Evolutionary conservation across 2,329 filamentous ascomycete genomes (phyloP).

Genomic region (Claviceps sorghi): DNA sequence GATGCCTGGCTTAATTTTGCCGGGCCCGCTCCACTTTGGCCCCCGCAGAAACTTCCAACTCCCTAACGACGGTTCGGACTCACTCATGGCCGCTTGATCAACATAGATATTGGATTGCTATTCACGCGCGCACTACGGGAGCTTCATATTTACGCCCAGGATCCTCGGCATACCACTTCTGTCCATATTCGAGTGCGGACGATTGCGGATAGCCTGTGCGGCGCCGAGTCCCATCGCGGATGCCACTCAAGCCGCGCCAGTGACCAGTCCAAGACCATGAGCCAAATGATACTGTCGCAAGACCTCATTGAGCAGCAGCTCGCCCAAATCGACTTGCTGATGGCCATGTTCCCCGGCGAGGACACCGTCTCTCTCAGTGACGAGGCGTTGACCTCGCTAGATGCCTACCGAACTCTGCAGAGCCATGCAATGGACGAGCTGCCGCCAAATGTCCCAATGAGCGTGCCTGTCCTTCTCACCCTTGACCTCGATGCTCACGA

Average conservation of each 20-base stretch:
- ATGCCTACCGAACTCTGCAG: slow-evolving; percentile 7
- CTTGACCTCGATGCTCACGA: slow-evolving; percentile 8
- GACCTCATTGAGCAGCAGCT: slow-evolving; percentile 33
- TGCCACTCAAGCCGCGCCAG: neutral
- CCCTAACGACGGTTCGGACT: no score
- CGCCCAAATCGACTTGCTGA: slow-evolving; percentile 34
- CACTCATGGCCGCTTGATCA: no score
- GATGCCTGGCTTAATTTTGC: no score
- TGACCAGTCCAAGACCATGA: neutral
- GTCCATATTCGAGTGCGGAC: no score
- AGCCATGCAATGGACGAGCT: slow-evolving; percentile 12
- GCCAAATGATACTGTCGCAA: slow-evolving; percentile 16
- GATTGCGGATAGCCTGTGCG: neutral
- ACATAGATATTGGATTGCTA: no score
- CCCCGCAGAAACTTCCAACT: no score
- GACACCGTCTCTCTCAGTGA: slow-evolving; percentile 18
- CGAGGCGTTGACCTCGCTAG: slow-evolving; percentile 2
- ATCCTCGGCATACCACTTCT: no score
- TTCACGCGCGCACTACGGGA: no score
- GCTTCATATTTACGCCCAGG: no score
- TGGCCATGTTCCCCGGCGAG: slow-evolving; percentile 34
- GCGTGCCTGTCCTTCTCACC: slow-evolving; percentile 14
- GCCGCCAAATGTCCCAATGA: slow-evolving; percentile 1
- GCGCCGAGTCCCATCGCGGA: neutral
- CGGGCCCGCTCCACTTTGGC: no score